Conservation (phyloP, 768 basidiomycete species). For the Boletus rubropictus region DNA sequence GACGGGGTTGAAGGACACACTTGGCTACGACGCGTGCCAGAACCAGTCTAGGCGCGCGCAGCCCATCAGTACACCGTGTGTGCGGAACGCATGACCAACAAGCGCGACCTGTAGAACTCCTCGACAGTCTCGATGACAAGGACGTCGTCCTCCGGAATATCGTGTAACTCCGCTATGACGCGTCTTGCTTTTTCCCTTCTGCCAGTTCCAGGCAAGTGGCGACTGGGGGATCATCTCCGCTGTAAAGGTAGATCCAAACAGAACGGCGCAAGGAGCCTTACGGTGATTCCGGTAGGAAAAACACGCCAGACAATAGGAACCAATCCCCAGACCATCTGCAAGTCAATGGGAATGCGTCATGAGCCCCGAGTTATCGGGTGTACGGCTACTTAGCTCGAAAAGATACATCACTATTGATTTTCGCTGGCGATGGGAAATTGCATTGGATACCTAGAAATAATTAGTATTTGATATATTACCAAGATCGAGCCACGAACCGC, state of each 20-base stretch:
- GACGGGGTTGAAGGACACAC: constrained; percentile 27
- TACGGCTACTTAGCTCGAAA: constrained; percentile 62
- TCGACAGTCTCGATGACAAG: constrained; percentile 55
- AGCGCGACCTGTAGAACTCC: constrained; percentile 65
- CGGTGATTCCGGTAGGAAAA: constrained; percentile 79
- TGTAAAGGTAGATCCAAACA: neutral
- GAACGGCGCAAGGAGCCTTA: constrained; percentile 28
- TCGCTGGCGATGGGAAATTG: neutral
- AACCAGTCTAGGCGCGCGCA: constrained; percentile 42
- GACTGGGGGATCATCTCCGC: constrained; percentile 34
- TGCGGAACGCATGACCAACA: constrained; percentile 42
- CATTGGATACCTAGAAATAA: constrained; percentile 56
- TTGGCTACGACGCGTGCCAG: constrained; percentile 60
- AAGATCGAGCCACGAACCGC: constrained; percentile 65
- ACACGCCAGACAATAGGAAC: constrained; percentile 61
- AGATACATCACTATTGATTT: constrained; percentile 36
- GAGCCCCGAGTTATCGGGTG: constrained; percentile 51
- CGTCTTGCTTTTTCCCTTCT: constrained; percentile 48
- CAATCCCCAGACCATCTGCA: constrained; percentile 67
- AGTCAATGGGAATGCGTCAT: constrained; percentile 71
- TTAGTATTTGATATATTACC: constrained; percentile 73
- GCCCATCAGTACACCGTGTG: constrained; percentile 5
- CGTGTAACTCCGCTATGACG: constrained; percentile 64
- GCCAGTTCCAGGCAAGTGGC: constrained; percentile 61
- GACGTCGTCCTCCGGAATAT: constrained; percentile 51